Evolutionary conservation across 805 yeast species (phyloP).

Genomic region (Myxozyma monticola): DNA sequence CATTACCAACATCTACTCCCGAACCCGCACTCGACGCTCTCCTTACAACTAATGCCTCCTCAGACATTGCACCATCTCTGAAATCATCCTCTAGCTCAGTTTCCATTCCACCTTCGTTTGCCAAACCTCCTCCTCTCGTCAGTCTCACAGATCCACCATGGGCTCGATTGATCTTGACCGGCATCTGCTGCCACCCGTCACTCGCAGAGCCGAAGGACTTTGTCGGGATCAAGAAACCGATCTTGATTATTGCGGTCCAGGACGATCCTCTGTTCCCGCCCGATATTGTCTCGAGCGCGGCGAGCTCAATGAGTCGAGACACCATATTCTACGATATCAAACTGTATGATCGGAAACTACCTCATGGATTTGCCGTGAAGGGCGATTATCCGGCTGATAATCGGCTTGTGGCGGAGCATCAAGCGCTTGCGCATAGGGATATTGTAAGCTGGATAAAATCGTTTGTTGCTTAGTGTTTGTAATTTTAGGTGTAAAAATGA

Average conservation of each 20-base stretch:
- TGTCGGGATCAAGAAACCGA: constrained; percentile 34
- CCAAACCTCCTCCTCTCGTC: constrained; percentile 1
- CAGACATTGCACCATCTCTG: no score
- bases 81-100: neutral
- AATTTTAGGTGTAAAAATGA: no score
- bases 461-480: constrained; percentile 23
- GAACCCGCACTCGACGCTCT: neutral
- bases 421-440: constrained; percentile 20
- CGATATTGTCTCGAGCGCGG: constrained; percentile 27
- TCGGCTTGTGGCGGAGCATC: constrained; percentile 19
- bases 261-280: constrained; percentile 36
- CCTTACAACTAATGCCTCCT: no score
- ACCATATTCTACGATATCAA: constrained; percentile 27
- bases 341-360: constrained; percentile 34
- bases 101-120: neutral
- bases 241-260: constrained; percentile 33
- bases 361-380: constrained; percentile 47
- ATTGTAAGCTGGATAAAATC: constrained; percentile 25
- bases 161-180: constrained; percentile 31
- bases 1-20: neutral
- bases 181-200: constrained; percentile 38
- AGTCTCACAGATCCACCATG: constrained; percentile 22
- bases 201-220: constrained; percentile 35
- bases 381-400: constrained; percentile 41
- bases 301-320: constrained; percentile 25